phyloP scores from a whole-genome alignment of 2,329 filamentous ascomycete species.

The Neofusicoccum kwambonambiense region DNA sequence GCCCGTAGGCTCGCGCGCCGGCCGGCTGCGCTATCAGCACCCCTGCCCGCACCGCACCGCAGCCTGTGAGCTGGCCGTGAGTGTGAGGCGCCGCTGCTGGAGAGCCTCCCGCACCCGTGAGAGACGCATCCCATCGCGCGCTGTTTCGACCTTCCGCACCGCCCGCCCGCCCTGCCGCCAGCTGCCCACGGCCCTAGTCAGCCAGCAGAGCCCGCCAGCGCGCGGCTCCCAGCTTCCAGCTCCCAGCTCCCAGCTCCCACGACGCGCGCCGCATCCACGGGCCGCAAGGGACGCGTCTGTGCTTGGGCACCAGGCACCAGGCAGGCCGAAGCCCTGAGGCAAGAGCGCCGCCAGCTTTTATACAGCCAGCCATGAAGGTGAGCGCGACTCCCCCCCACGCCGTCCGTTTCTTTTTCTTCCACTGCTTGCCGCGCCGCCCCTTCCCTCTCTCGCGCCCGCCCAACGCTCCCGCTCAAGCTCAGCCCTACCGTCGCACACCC shows the following conservation, averaged over 20 bases:
- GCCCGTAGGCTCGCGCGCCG: constrained; percentile 10
- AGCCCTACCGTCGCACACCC: constrained; percentile 19
- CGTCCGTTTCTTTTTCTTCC: background rate
- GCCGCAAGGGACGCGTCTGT: constrained; percentile 17
- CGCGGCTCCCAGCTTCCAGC: background rate
- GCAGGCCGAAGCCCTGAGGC: background rate
- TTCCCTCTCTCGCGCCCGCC: background rate
- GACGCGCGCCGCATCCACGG: constrained; percentile 5
- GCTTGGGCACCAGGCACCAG: constrained; percentile 15
- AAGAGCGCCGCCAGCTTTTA: constrained; percentile 12
- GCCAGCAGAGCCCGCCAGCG: background rate
- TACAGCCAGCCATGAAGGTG: constrained; percentile 17
- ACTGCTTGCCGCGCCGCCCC: background rate
- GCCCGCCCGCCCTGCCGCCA: constrained; percentile 1
- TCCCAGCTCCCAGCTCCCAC: background rate
- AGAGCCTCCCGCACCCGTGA: background rate
- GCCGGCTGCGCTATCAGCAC: constrained; percentile 5
- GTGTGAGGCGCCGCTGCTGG: background rate
- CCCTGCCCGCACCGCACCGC: constrained; percentile 7
- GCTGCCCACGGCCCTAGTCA: background rate
- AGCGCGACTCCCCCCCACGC: background rate
- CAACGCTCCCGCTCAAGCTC: constrained; percentile 10
- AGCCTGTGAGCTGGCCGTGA: constrained; percentile 8
- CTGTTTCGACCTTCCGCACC: constrained; percentile 12
- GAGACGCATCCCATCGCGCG: constrained; percentile 7